Evolutionary conservation across 192 early-diverging fungal species (phyloP), one percentile per base, ranked within the genome.

Genomic region (Chytriomyces confervae): DNA sequence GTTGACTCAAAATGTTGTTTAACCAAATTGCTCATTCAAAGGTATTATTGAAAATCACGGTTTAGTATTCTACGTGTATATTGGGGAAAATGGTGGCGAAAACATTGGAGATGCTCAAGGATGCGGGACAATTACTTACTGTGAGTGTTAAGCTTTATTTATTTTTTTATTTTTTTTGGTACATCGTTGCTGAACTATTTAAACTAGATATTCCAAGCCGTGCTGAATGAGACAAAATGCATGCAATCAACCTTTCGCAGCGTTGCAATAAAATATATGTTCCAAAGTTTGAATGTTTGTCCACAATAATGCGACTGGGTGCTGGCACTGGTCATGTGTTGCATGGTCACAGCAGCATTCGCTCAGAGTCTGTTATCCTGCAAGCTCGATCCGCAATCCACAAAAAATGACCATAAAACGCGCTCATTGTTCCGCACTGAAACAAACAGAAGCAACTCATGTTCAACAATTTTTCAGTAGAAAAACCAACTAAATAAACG

Each of bases 31-130:
- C 29, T 36, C 29, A 57, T 18, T 57, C 8, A 7, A 48, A 77
- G 75, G 75, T 68, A 77, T 81, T 27, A 80, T 80, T 27, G 79
- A 80, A 53, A 74, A 80, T 27, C 79, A 80, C 23, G 79, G 79
- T 29, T 63, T 80, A 10, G 79, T 80, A 29, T 77, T 80, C 5
- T 74, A 74, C 45, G 72, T 74, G n/a, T 77, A 77, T 61, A 77
- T 77, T 44, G 75, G 75, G 27, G 75, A 77, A 50, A 69, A 68
- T 47, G 67, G 67, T 9, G 60, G 66, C 1, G 75, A 77, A 45
- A 71, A 71, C 29, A 71, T 71, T 18, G 53, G 69, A 16, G 53
- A 60, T 27, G 69, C 69, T n/a, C 66, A 69, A n/a, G 64, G 48
- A 49, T 77, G 64, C 27, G 75, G 75, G 5, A 77, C 75, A 16